Base-by-base conservation (phyloP, 208 protist genomes). In the Borovskyia barvae region DNA sequence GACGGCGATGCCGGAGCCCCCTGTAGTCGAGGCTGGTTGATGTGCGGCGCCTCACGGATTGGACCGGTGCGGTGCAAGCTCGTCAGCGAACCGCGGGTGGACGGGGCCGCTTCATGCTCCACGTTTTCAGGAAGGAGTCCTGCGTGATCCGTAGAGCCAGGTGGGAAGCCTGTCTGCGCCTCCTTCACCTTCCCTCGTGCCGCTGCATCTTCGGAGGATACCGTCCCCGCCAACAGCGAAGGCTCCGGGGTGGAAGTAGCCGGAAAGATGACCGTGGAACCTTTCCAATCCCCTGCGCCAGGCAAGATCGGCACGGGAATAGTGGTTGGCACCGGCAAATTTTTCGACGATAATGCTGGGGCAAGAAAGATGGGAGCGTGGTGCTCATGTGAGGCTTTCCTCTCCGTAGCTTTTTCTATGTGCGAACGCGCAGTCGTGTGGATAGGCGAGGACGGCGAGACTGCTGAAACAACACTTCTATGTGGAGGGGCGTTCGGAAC, bases 261-360 rank as follows among this genome's bases (percentile, higher is more conserved):
- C 2, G 47, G 15, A 35, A 26, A 46, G 41, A 60, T 48, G 30
- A 50, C 52, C 20, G 40, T 59, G 32, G 62, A 17, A 30, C 62
- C 69, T 9, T 48, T 54, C 75, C 75, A 81, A 9, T 69, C 55
- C 3, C 49, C 59, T 0, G 48, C 43, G n/a, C 60, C 51, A 12
- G 68, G 75, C 15, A 69, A 19, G 12, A 81, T 64, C 3, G 75
- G 75, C 22, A 73, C 30, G 2, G 75, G 64, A 33, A 73, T 73
- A 26, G 12, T n/a, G n/a, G 58, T n/a, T 33, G 48, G 30, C 22
- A 37, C 15, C 0, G 46, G 12, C 6, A 42, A 33, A 12, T 11
- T 9, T 24, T 24, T 30, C 11, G 33, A 14, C 12, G 43, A 25
- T 11, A 55, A 1, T 1, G 30, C 39, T n/a, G 29, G 17, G 4